Evolutionary conservation across 2,329 filamentous ascomycete genomes (phyloP).

Genomic region (Fusarium sp.): DNA sequence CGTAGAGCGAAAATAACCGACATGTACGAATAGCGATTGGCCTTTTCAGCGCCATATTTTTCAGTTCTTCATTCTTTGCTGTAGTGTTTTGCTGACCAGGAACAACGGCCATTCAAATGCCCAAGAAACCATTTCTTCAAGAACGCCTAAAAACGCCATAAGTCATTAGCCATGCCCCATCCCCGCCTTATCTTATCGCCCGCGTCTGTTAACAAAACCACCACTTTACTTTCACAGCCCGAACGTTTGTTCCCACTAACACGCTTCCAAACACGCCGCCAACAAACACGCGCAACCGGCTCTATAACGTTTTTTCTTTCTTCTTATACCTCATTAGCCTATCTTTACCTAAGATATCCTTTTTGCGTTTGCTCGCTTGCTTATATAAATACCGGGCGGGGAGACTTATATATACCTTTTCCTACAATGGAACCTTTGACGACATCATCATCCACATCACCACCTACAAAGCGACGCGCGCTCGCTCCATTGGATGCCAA

Average conservation of each 20-base stretch:
- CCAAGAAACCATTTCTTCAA: slow-evolving; percentile 3
- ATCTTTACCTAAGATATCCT: background rate
- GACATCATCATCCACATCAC: slow-evolving; percentile 44
- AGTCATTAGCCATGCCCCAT: background rate
- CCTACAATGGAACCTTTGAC: slow-evolving; percentile 42
- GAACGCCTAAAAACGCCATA: slow-evolving; percentile 5
- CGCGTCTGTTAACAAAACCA: slow-evolving; percentile 39
- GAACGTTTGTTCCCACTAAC: slow-evolving; percentile 29
- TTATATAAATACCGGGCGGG: background rate
- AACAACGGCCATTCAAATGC: slow-evolving; percentile 11
- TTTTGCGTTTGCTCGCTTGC: no score
- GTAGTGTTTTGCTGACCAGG: slow-evolving; percentile 30
- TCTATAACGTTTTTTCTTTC: background rate
- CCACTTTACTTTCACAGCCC: slow-evolving; percentile 25
- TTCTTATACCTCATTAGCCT: background rate
- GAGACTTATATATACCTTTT: background rate
- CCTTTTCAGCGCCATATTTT: slow-evolving; percentile 6
- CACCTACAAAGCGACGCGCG: slow-evolving; percentile 62
- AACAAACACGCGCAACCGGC: slow-evolving; percentile 1
- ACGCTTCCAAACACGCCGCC: slow-evolving; percentile 26
- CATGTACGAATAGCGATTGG: no score
- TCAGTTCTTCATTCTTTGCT: slow-evolving; percentile 1
- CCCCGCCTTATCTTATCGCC: slow-evolving; percentile 41
- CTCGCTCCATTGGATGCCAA: slow-evolving; percentile 62
- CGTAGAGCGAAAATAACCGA: background rate